Evolutionary conservation across 768 basidiomycete species (phyloP).

Genomic region (Tricholoma matsutake): DNA sequence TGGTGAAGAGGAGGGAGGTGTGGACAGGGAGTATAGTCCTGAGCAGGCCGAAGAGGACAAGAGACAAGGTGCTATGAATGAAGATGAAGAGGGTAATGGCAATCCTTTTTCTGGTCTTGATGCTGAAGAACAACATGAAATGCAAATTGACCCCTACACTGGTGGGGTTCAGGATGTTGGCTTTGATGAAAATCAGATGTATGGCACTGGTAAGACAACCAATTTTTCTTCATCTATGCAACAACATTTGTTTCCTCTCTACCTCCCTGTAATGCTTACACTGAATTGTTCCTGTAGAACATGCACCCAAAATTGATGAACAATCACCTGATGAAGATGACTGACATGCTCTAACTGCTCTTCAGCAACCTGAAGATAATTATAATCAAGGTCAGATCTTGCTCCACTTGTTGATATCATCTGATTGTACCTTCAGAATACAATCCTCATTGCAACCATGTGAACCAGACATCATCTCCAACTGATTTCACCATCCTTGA

Average conservation of each 20-base stretch:
- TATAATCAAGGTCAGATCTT: background rate
- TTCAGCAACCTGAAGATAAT: background rate
- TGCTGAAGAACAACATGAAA: background rate
- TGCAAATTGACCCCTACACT: background rate
- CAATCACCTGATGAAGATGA: background rate
- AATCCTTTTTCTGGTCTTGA: background rate
- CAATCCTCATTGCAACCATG: background rate
- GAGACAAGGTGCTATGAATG: too few relatives aligned
- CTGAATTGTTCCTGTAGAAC: background rate
- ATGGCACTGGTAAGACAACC: background rate
- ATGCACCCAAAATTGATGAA: background rate
- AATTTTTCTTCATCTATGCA: background rate
- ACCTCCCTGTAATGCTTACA: too few relatives aligned
- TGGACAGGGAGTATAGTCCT: too few relatives aligned
- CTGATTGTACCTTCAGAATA: background rate
- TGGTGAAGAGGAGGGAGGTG: too few relatives aligned
- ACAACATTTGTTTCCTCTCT: too few relatives aligned
- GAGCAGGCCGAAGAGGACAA: too few relatives aligned
- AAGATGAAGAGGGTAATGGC: background rate
- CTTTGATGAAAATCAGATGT: background rate
- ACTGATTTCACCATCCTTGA: background rate
- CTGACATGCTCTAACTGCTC: background rate
- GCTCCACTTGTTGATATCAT: too few relatives aligned
- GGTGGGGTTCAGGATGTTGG: background rate
- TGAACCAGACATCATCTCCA: too few relatives aligned